These are phyloP conservation scores for Clavispora santaluciae DNA, from an alignment of 805 yeast species.

Conservation along the genomic window DNA sequence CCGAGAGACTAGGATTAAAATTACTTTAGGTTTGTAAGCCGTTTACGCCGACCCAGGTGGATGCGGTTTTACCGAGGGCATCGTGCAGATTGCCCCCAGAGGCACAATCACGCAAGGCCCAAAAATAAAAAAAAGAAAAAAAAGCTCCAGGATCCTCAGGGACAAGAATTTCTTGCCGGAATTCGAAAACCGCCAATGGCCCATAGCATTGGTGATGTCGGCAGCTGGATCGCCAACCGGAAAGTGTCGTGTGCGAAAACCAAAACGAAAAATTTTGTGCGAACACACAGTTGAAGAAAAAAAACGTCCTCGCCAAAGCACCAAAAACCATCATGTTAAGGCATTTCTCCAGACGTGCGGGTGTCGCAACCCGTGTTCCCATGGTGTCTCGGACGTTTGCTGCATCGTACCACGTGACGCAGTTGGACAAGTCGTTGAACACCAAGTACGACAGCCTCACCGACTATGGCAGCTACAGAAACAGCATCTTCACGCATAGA, in stretches of 20 bases:
- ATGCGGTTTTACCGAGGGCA: too few relatives aligned
- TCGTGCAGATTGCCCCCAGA: too few relatives aligned
- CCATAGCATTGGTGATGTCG: too few relatives aligned
- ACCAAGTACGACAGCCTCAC: constrained; percentile 28
- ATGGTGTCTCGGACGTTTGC: not conserved
- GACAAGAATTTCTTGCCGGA: too few relatives aligned
- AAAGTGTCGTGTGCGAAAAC: not conserved
- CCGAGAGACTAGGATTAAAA: too few relatives aligned
- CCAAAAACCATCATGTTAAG: constrained; percentile 1
- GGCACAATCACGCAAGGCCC: too few relatives aligned
- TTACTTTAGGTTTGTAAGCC: too few relatives aligned
- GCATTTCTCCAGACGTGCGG: not conserved
- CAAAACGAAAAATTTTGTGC: constrained; percentile 1
- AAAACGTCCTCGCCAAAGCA: not conserved
- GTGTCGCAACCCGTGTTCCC: not conserved
- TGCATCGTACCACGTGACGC: constrained; percentile 19
- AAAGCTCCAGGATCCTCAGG: too few relatives aligned
- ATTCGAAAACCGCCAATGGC: too few relatives aligned
- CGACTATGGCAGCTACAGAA: constrained; percentile 38
- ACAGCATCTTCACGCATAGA: constrained; percentile 40
- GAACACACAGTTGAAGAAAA: not conserved
- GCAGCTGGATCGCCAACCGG: too few relatives aligned
- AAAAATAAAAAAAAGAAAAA: too few relatives aligned
- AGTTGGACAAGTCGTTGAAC: constrained; percentile 21
- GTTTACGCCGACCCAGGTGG: too few relatives aligned